Base-by-base conservation (phyloP, 1,284 basidiomycete genomes). In the Pterula multifida region DNA sequence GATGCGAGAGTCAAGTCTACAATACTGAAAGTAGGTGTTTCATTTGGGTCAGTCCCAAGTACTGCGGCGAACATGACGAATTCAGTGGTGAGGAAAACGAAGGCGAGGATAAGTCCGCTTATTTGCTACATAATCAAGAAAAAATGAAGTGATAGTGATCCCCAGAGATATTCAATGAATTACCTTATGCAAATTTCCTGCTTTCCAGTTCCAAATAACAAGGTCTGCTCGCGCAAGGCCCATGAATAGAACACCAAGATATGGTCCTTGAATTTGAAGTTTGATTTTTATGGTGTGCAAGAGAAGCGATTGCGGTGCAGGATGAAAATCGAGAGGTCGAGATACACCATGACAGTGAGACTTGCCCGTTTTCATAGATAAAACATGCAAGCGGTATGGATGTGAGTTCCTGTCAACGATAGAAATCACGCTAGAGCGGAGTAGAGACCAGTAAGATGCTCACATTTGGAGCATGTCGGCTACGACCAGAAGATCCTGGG, bases 401-500 rank as follows among this genome's bases (percentile, higher is more conserved):
- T 19, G 9, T 42, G n/a, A 22, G 17, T 6, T 6, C 39, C 39
- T 42, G 39, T 35, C n/a, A n/a, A 15, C 9, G 39, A 42, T 32
- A 32, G 6, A 6, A 6, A 32, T 6, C 28, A 32, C 28, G 28
- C 6, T 32, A n/a, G 28, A 32, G 15, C 15, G 15, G 6, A 6
- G 28, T 6, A 32, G 28, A 32, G 28, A 32, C 6, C 28, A 32
- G 6, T n/a, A 17, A 42, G 19, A 42, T n/a, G 9, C 39, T 42
- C 39, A 42, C 39, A 19, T 6, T 4, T 22, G 39, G 9, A 42
- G 9, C 9, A 19, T n/a, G 21, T 42, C 39, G 9, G 39, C 39
- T 11, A 22, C 39, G 39, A 61, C 52, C 12, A 62, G 53, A 28
- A 62, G 53, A 50, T 62, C 55, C 36, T 55, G 54, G 2, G 56